phyloP scores from a whole-genome alignment of 805 yeast species.

The Danielia oregonensis region DNA sequence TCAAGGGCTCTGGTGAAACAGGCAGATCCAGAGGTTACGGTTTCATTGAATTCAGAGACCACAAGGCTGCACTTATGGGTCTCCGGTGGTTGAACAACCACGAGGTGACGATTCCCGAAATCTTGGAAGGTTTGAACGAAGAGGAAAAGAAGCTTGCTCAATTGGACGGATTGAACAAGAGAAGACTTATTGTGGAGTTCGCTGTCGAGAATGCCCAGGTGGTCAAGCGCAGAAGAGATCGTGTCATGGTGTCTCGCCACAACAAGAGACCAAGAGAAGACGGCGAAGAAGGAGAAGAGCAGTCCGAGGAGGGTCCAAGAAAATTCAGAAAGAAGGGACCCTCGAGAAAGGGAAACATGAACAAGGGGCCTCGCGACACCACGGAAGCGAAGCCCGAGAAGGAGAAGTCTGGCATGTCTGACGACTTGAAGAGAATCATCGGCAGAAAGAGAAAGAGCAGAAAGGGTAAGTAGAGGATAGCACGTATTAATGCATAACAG shows the following conservation, averaged over 20 bases:
- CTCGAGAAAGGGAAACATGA: conserved; percentile 42
- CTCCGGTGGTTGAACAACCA: conserved; percentile 96
- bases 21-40: conserved; percentile 98
- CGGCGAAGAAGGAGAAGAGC: conserved; percentile 12
- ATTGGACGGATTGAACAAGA: conserved; percentile 52
- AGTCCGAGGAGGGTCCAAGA: conserved; percentile 16
- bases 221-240: conserved; percentile 83
- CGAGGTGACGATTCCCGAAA: conserved; percentile 68
- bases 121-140: conserved; percentile 63
- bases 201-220: conserved; percentile 95
- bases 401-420: conserved; percentile 39
- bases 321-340: conserved; percentile 26
- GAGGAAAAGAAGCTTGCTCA: conserved; percentile 59
- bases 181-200: conserved; percentile 88
- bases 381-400: conserved; percentile 15
- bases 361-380: conserved; percentile 25
- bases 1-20: conserved; percentile 77
- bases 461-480: conserved; percentile 45
- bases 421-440: conserved; percentile 58
- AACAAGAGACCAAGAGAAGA: conserved; percentile 25
- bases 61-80: conserved; percentile 90
- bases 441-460: conserved; percentile 68
- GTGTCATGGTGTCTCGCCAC: conserved; percentile 39
- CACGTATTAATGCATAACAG: too few relatives aligned
- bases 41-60: conserved; percentile 89